Conservation (phyloP, 805 yeast genomes). For the Candida easanensis region DNA sequence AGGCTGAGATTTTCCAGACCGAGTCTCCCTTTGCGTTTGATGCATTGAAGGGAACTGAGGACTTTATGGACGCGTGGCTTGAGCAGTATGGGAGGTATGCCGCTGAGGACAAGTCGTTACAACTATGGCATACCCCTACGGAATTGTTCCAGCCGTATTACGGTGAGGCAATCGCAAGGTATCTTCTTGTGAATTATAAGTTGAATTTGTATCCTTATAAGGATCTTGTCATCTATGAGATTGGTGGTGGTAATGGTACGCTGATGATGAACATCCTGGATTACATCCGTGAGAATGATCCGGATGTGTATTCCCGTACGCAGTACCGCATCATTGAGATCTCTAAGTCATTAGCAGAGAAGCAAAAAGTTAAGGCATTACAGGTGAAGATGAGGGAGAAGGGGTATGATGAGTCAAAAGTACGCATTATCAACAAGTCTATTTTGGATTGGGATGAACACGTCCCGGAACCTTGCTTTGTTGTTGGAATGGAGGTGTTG, state of each 20-base stretch:
- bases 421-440: slow-evolving; percentile 68
- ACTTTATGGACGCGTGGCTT: slow-evolving; percentile 68
- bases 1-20: slow-evolving; percentile 74
- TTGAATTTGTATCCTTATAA: slow-evolving; percentile 64
- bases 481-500: slow-evolving; percentile 78
- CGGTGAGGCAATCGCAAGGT: slow-evolving; percentile 83
- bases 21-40: slow-evolving; percentile 62
- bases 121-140: slow-evolving; percentile 88
- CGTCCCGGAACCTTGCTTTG: slow-evolving; percentile 66
- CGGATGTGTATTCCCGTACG: slow-evolving; percentile 69
- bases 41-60: slow-evolving; percentile 58
- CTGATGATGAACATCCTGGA: slow-evolving; percentile 73
- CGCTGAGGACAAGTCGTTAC: slow-evolving; percentile 40
- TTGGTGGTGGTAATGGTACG: slow-evolving; percentile 91
- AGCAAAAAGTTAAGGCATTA: slow-evolving; percentile 23
- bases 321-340: slow-evolving; percentile 41
- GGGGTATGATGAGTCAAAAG: slow-evolving; percentile 50
- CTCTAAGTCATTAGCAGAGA: slow-evolving; percentile 25
- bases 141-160: slow-evolving; percentile 82
- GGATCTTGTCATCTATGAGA: slow-evolving; percentile 75
- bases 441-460: slow-evolving; percentile 68
- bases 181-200: slow-evolving; percentile 68
- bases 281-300: slow-evolving; percentile 57
- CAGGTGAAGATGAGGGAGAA: slow-evolving; percentile 14
- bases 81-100: slow-evolving; percentile 51